Evolutionary conservation across 2,329 filamentous ascomycete genomes (phyloP).

Genomic region (Nannizzia gypsea): DNA sequence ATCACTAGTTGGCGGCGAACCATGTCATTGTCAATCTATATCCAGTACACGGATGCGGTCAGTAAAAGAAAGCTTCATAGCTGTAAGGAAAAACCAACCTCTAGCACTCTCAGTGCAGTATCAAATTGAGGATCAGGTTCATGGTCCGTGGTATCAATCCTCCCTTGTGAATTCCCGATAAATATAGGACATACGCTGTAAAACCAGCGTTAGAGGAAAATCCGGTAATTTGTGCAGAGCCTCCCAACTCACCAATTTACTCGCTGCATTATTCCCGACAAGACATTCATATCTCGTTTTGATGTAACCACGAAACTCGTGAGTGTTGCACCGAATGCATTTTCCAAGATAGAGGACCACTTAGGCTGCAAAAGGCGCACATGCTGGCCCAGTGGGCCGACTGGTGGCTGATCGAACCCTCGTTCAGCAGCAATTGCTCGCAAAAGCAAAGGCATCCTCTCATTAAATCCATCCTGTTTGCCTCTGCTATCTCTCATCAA

Average conservation of each 20-base stretch:
- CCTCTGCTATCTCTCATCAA: conserved; percentile 49
- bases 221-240: background rate
- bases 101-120: conserved; percentile 68
- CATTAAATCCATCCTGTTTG: conserved; percentile 52
- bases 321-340: conserved; percentile 55
- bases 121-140: conserved; percentile 64
- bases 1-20: conserved; percentile 78
- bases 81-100: conserved; percentile 28
- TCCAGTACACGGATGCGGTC: background rate
- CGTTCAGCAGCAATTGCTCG: conserved; percentile 56
- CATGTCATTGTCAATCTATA: conserved; percentile 61
- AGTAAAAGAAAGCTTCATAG: background rate
- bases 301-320: conserved; percentile 71
- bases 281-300: conserved; percentile 59
- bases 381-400: conserved; percentile 73
- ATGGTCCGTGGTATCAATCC: conserved; percentile 49
- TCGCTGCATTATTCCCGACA: conserved; percentile 54
- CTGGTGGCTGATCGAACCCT: conserved; percentile 57
- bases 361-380: conserved; percentile 64
- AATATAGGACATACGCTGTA: conserved; percentile 46
- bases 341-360: conserved; percentile 77
- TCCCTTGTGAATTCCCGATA: conserved; percentile 46
- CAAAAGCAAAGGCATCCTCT: conserved; percentile 52
- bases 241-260: conserved; percentile 37
- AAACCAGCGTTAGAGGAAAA: background rate